These are phyloP conservation scores for Logfia minima DNA, from an alignment of 129 eudicot species.

Conservation along the genomic window DNA sequence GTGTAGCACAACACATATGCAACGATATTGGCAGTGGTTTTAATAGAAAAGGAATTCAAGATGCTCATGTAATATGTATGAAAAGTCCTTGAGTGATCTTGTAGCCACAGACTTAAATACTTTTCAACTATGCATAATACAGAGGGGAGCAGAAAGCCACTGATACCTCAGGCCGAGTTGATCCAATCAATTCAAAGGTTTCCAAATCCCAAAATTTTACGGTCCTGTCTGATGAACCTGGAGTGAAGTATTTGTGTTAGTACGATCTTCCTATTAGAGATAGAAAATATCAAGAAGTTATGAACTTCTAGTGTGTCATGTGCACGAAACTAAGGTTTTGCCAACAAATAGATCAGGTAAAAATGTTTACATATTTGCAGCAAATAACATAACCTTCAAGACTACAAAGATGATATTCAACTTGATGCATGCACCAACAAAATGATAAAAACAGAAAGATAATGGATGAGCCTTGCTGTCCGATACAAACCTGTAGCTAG, in stretches of 20 bases:
- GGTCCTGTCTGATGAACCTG: slow-evolving; percentile 97
- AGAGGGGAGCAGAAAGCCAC: slow-evolving; percentile 5
- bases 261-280: not conserved
- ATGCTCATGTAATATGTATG: not conserved
- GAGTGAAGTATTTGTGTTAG: slow-evolving; percentile 12
- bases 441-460: not conserved
- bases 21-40: not conserved
- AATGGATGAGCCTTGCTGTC: not conserved
- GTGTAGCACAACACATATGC: not conserved
- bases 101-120: not conserved
- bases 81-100: not conserved
- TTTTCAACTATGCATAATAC: not conserved
- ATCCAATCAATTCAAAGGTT: slow-evolving; percentile 96
- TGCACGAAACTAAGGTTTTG: not conserved
- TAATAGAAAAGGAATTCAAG: not conserved
- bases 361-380: not conserved
- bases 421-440: not conserved
- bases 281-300: not conserved
- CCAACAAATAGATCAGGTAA: not conserved
- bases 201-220: slow-evolving; percentile 96
- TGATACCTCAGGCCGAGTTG: slow-evolving; percentile 77
- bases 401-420: not conserved
- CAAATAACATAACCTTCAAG: not conserved
- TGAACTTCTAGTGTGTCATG: not conserved
- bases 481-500: slow-evolving; percentile 72